Evolutionary conservation across 768 basidiomycete species (phyloP), one percentile per base, ranked within the genome.

Genomic region (Lepiota subincarnata): DNA sequence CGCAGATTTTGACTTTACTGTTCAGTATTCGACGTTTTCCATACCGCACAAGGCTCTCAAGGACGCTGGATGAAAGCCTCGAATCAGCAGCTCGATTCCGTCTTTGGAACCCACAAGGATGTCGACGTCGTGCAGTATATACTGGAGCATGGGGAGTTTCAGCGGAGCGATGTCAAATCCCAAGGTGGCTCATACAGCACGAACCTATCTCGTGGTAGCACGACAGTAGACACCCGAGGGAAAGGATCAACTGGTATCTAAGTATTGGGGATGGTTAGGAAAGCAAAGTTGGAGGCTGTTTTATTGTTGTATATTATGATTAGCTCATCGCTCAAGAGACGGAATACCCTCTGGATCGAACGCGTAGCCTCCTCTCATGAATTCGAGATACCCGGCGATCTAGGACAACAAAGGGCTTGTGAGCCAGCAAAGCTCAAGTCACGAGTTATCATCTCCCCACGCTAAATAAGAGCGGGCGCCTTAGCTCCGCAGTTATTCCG

Each of bases 11-110:
- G 4, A 51, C 14, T 31, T 10, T 24, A 19, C 14, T 12, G 4
- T 14, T 8, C 58, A 90, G 89, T 88, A 2, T 93, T 87, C 73
- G 62, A 76, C 34, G 73, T 94, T 53, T 87, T 86, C 68, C 72
- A 78, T 64, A 86, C 89, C 16, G 68, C 68, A 19, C 89, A 91
- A 66, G 92, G 91, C 11, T 68, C 78, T 4, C 90, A 93, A 68
- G 92, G 91, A n/a, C 66, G 83, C 49, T 78, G 91, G 35, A 80
- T 83, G 22, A 74, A 76, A 48, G 76, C 89, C 10, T 92, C 90
- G n/a, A 83, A 87, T 45, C 92, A 94, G 65, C 84, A 91, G 62
- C 82, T 95, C 52, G 89, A 92, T 39, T 86, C 69, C 51, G 72
- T 72, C 34, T 94, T 95, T 59, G 82, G 75, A 14, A 79, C 85